phyloP scores from a whole-genome alignment of 306 rosid species.

The Vachellia pachyceras region DNA sequence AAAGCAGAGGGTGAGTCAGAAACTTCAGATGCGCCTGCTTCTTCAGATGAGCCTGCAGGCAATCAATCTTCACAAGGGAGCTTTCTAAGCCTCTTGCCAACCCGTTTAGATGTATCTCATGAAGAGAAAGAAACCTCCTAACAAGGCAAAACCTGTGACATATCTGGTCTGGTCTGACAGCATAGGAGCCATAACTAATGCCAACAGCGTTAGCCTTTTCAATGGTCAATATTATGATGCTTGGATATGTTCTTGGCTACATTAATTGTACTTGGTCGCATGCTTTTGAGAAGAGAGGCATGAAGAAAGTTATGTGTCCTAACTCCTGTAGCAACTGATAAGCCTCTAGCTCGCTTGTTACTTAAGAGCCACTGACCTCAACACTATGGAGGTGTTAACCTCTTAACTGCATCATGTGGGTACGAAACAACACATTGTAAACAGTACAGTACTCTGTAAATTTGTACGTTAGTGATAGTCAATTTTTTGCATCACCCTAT shows the following conservation, averaged over 20 bases:
- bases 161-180: conserved; percentile 25
- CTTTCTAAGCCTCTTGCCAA: conserved; percentile 76
- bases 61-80: conserved; percentile 66
- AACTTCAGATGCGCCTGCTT: conserved; percentile 52
- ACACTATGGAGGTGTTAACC: conserved; percentile 46
- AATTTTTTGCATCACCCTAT: conserved; percentile 1
- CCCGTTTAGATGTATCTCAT: conserved; percentile 56
- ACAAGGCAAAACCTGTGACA: conserved; percentile 35
- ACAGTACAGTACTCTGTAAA: conserved; percentile 42
- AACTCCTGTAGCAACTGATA: conserved; percentile 40
- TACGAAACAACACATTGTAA: conserved; percentile 42
- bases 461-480: conserved; percentile 36
- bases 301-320: conserved; percentile 39
- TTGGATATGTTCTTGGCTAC: conserved; percentile 39
- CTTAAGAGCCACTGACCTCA: conserved; percentile 18
- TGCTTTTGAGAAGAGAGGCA: conserved; percentile 26
- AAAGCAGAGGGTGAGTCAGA: conserved; percentile 63
- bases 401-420: conserved; percentile 27
- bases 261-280: conserved; percentile 15
- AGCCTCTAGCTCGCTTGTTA: conserved; percentile 37
- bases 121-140: conserved; percentile 49
- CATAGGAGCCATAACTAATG: conserved; percentile 43
- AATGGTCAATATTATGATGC: conserved; percentile 2
- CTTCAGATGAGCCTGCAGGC: conserved; percentile 42
- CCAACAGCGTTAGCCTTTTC: conserved; percentile 36